These are phyloP conservation scores for Parathielavia hyrcaniae DNA, from an alignment of 495 filamentous ascomycete species.

Conservation along the genomic window DNA sequence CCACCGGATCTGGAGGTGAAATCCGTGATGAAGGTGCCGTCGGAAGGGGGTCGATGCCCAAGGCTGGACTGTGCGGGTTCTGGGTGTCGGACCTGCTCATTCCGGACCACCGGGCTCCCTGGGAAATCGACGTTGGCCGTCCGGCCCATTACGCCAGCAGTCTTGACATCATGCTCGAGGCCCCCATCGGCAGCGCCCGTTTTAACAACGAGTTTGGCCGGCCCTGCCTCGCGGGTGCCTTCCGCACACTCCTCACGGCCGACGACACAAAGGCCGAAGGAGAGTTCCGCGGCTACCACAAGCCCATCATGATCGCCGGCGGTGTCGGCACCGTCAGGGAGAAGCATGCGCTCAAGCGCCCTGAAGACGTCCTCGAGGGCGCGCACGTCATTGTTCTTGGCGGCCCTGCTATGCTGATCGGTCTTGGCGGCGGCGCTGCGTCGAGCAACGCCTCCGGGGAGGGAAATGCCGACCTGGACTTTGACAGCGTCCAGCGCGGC, in stretches of 20 bases:
- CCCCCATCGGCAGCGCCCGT: constrained; percentile 84
- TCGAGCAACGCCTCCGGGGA: constrained; percentile 86
- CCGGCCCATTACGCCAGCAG: constrained; percentile 87
- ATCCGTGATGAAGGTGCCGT: constrained; percentile 93
- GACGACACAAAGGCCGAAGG: constrained; percentile 40
- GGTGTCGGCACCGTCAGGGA: constrained; percentile 95
- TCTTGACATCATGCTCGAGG: constrained; percentile 95
- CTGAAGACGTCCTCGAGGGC: constrained; percentile 67
- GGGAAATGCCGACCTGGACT: constrained; percentile 83
- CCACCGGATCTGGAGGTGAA: constrained; percentile 91
- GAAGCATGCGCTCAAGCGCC: constrained; percentile 79
- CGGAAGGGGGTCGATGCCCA: constrained; percentile 84
- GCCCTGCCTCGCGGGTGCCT: constrained; percentile 83
- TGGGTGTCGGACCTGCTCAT: constrained; percentile 91
- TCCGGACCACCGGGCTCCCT: constrained; percentile 70
- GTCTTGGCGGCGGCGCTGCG: constrained; percentile 89
- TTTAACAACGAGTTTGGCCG: constrained; percentile 98
- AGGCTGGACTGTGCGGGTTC: constrained; percentile 87
- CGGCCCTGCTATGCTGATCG: constrained; percentile 95
- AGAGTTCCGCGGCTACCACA: constrained; percentile 88
- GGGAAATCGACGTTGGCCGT: constrained; percentile 87
- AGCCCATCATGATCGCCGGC: constrained; percentile 98
- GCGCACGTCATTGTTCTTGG: constrained; percentile 87
- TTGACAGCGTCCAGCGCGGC: constrained; percentile 88
- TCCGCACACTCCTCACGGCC: constrained; percentile 74